Base-by-base conservation (phyloP, 768 basidiomycete genomes). In the Lactarius psammicola region DNA sequence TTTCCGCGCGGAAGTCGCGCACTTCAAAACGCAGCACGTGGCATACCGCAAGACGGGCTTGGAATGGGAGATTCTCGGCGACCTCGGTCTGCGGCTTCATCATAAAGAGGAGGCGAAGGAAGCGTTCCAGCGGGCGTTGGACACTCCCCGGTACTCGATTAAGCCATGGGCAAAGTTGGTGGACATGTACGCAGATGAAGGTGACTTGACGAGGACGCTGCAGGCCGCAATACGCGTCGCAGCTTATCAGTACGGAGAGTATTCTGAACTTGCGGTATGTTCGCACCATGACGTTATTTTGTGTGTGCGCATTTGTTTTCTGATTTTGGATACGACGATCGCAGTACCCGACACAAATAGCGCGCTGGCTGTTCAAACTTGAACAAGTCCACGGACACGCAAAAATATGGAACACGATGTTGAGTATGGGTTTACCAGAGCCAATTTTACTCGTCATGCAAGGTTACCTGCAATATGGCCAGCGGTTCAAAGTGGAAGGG, bases 101-200 rank as follows among this genome's bases (percentile, higher is more conserved):
- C 97, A 98, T 79, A 95, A 94, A 75, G 97, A 99, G 73, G 97
- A 99, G 73, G 95, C 94, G 40, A 98, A 99, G 77, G 97, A 99
- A 74, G 95, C 95, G 4, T 99, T 90, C 74, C 94, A 97, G 74
- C 87, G 95, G 10, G 95, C 94, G 76, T 85, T 98, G 40, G 97
- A 98, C 70, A 81, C 86, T 36, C 83, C 87, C 30, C 81, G 90
- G 28, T 98, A 97, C 76, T 89, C 91, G 5, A 84, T 87, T 65
- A 98, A 96, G 75, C 95, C 95, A 4, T 95, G 97, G 94, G 78
- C 84, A 58, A 95, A 95, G 76, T 77, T 98, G 58, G 85, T 99
- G 80, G 95, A 98, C 77, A 91, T 88, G 85, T 98, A 97, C 70
- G 88, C 94, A n/a, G 94, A 94, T 2, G 97, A 99, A 71, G 92